Conservation (phyloP, 805 yeast genomes). For the Candida yuanshanica region DNA sequence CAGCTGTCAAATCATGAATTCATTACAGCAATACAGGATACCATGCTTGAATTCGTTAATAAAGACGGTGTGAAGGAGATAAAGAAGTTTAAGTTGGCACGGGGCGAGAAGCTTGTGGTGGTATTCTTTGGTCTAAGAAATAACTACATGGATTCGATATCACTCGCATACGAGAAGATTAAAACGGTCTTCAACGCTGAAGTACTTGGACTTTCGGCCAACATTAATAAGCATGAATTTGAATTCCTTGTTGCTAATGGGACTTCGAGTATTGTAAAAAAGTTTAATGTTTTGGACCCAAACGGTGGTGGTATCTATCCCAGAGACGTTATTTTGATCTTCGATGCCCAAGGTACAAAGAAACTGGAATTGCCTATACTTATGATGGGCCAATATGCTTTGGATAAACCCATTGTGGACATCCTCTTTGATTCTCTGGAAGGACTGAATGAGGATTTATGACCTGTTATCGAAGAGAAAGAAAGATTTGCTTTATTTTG, state of each 20-base stretch:
- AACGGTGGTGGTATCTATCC: conserved; percentile 27
- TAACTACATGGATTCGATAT: conserved; percentile 11
- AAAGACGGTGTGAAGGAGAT: background rate
- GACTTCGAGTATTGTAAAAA: conserved; percentile 8
- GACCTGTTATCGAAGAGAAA: too few relatives aligned
- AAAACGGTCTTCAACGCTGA: conserved; percentile 6
- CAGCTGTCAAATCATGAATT: conserved; percentile 7
- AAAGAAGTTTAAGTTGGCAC: conserved; percentile 2
- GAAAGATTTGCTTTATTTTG: background rate
- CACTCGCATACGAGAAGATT: conserved; percentile 1
- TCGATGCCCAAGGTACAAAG: conserved; percentile 15
- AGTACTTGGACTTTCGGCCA: conserved; percentile 18
- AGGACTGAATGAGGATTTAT: conserved; percentile 3
- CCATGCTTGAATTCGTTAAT: conserved; percentile 8
- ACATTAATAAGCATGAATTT: conserved; percentile 10
- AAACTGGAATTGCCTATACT: conserved; percentile 13
- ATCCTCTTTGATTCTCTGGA: conserved; percentile 16
- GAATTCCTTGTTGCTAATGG: conserved; percentile 17
- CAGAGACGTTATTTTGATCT: conserved; percentile 18
- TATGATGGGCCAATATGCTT: conserved; percentile 6
- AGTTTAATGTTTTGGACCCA: conserved; percentile 21
- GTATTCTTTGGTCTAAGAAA: conserved; percentile 22
- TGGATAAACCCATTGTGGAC: conserved; percentile 11
- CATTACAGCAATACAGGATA: conserved; percentile 8
- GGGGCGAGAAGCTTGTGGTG: conserved; percentile 12